Conservation (phyloP, 202 grass and related monocot genomes). For the Digitaria exilis region DNA sequence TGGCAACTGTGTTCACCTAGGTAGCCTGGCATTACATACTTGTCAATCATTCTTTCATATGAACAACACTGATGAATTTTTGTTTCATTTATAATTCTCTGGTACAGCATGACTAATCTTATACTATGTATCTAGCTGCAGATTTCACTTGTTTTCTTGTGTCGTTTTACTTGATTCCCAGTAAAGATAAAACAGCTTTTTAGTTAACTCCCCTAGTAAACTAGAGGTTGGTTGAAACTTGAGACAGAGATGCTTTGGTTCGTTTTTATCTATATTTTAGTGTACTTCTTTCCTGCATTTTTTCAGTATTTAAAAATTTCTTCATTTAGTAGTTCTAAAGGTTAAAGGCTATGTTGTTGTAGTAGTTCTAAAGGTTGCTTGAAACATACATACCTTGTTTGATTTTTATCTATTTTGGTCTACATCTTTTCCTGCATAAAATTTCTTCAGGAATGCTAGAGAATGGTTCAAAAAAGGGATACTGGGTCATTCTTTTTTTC, state of each 20-base stretch:
- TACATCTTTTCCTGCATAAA: neutral
- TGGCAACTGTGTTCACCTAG: too few relatives aligned
- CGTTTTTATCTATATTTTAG: conserved; percentile 6
- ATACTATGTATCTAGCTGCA: neutral
- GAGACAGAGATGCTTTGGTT: conserved; percentile 4
- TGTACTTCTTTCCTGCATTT: neutral
- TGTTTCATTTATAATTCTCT: neutral
- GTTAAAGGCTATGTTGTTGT: too few relatives aligned
- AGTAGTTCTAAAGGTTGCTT: neutral
- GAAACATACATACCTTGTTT: neutral
- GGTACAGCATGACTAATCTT: conserved; percentile 14
- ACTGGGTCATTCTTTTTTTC: neutral
- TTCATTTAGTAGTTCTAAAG: neutral
- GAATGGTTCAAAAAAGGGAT: neutral
- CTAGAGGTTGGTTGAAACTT: neutral
- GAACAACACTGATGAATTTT: neutral
- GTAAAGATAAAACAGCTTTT: neutral
- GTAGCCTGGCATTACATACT: too few relatives aligned
- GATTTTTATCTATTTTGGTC: neutral
- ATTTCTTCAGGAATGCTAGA: neutral
- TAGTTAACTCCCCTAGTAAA: neutral
- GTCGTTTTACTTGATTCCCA: neutral
- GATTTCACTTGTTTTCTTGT: neutral
- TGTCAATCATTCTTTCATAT: neutral
- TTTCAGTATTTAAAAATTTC: neutral